Conservation (phyloP, 164 flowering plant species). For the Macadamia tetraphylla region DNA sequence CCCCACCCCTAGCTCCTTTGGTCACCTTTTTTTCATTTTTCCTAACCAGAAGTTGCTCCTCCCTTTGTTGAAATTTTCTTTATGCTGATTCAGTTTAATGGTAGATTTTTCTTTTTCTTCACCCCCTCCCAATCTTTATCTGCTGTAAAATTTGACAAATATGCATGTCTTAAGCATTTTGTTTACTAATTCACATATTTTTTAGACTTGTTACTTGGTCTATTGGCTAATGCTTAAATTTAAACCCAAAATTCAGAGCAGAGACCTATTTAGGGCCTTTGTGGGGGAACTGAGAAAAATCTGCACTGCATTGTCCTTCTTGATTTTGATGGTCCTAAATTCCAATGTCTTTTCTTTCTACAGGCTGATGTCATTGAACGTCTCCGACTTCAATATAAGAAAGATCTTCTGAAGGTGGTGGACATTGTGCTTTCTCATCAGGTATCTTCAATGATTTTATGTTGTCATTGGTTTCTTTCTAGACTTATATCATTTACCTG, state of each 20-base stretch:
- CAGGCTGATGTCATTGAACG: constrained; percentile 99
- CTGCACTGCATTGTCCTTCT: background rate
- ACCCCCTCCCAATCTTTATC: too few species aligned
- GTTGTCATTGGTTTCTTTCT: background rate
- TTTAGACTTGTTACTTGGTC: background rate
- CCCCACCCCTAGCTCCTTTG: too few species aligned
- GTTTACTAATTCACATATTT: background rate
- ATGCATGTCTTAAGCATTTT: background rate
- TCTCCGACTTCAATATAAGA: constrained; percentile 89
- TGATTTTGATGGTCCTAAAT: background rate
- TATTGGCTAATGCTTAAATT: background rate
- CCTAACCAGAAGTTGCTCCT: too few species aligned
- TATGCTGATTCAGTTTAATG: too few species aligned
- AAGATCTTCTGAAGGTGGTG: constrained; percentile 83
- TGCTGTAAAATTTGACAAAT: too few species aligned
- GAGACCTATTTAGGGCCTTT: background rate
- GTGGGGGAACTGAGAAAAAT: background rate
- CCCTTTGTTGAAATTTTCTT: too few species aligned
- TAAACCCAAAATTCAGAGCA: background rate
- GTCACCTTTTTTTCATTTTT: too few species aligned
- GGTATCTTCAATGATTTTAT: constrained; percentile 33
- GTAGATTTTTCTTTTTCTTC: too few species aligned
- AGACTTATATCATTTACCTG: background rate
- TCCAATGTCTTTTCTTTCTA: constrained; percentile 11
- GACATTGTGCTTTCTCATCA: constrained; percentile 98